phyloP scores from a whole-genome alignment of 768 basidiomycete species.

The Neoboletus subvelutipes region DNA sequence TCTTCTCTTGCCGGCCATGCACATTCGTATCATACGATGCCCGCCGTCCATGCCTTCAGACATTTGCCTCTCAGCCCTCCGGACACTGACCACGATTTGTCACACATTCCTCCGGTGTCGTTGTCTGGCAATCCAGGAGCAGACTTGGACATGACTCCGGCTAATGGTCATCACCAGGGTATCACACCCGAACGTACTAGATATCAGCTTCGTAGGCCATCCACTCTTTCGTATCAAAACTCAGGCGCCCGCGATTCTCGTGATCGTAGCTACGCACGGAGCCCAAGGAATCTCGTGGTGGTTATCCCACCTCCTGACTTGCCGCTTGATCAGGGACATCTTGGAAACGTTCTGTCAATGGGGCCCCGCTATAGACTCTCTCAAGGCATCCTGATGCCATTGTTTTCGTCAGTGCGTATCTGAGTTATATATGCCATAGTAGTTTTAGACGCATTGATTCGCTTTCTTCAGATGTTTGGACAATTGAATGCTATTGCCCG shows the following conservation, averaged over 20 bases:
- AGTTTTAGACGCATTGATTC: not conserved
- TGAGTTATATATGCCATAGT: not conserved
- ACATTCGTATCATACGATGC: constrained; percentile 26
- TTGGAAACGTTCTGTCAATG: constrained; percentile 56
- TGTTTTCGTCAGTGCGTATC: constrained; percentile 62
- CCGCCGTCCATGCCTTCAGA: constrained; percentile 35
- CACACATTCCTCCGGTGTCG: not conserved
- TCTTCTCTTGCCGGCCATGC: constrained; percentile 42
- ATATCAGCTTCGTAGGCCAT: constrained; percentile 42
- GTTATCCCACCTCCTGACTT: constrained; percentile 64
- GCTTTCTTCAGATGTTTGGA: constrained; percentile 57
- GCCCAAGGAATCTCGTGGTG: constrained; percentile 57
- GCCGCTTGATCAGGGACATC: constrained; percentile 54
- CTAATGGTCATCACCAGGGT: not conserved
- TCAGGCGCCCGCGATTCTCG: constrained; percentile 45
- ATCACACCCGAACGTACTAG: constrained; percentile 10
- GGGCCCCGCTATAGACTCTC: constrained; percentile 61
- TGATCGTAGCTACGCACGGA: constrained; percentile 40
- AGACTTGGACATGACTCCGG: constrained; percentile 17
- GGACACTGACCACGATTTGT: constrained; percentile 33
- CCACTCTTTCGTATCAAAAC: constrained; percentile 56
- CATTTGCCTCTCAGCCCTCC: constrained; percentile 38
- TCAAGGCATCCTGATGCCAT: constrained; percentile 72
- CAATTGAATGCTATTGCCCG: constrained; percentile 78
- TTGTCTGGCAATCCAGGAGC: not conserved